phyloP scores from a whole-genome alignment of 1,284 basidiomycete species.

The Ustilago vetiveriae region DNA sequence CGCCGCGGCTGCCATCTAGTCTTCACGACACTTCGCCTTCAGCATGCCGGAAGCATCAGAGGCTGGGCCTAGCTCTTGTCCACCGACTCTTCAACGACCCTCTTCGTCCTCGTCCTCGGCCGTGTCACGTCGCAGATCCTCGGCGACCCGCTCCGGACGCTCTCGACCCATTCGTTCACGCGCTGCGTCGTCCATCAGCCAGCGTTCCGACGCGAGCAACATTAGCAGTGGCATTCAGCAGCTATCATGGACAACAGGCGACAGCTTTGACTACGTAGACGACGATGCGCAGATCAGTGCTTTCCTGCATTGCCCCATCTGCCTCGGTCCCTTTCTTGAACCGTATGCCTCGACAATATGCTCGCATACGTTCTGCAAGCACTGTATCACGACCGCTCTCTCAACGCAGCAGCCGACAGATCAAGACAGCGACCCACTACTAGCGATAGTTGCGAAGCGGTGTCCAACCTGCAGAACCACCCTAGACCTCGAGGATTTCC shows the following conservation, averaged over 20 bases:
- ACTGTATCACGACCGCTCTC: slow-evolving; percentile 47
- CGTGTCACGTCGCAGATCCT: slow-evolving; percentile 27
- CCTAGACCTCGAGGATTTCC: slow-evolving; percentile 26
- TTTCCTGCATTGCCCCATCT: slow-evolving; percentile 44
- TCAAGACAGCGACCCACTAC: not conserved
- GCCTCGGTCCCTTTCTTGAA: slow-evolving; percentile 51
- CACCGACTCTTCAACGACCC: slow-evolving; percentile 2
- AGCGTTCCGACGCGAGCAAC: slow-evolving; percentile 39
- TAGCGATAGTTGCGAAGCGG: slow-evolving; percentile 1
- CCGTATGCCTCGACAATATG: slow-evolving; percentile 39
- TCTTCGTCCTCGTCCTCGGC: slow-evolving; percentile 5
- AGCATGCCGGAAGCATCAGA: slow-evolving; percentile 27
- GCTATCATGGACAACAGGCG: slow-evolving; percentile 37
- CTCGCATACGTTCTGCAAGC: slow-evolving; percentile 54
- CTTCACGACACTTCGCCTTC: not conserved
- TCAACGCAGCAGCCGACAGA: not conserved
- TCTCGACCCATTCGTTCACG: slow-evolving; percentile 19
- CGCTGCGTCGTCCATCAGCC: slow-evolving; percentile 35
- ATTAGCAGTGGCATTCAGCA: slow-evolving; percentile 32
- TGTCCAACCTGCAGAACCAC: slow-evolving; percentile 50
- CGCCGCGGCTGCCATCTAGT: not conserved
- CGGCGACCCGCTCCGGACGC: slow-evolving; percentile 12
- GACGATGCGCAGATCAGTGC: slow-evolving; percentile 34
- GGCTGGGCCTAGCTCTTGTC: slow-evolving; percentile 18
- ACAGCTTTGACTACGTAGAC: slow-evolving; percentile 42